Evolutionary conservation across 1,284 basidiomycete species (phyloP), one percentile per base, ranked within the genome.

Genomic region (Termitomyces sp.): DNA sequence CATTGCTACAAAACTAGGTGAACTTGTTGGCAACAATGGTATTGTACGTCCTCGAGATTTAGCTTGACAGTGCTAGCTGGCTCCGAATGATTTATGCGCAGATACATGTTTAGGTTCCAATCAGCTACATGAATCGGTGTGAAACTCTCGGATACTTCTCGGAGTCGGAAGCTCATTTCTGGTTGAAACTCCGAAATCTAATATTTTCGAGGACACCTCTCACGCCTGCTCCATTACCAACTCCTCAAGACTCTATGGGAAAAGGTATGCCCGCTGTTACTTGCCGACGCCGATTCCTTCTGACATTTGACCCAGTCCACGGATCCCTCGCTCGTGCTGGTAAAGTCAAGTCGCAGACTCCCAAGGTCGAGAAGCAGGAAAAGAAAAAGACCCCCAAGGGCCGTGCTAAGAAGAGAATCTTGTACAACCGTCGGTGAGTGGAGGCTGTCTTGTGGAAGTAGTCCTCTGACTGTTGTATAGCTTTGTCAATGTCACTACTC

Each of bases 281-380:
- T 7, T 49, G 24, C 19, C 5, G 9, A 21, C n/a, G 10, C 12
- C 28, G 15, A 30, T 5, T 15, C 9, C 13, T 2, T 38, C 26
- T 57, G 21, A 47, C 21, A 31, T 24, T 34, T 17, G 36, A 46
- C 52, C 42, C 19, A 90, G 96, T 98, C 80, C 95, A 98, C 91
- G 95, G 96, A 77, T 98, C 95, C 73, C 94, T 98, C 80, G 95
- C 95, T 77, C 95, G 96, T 86, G 95, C 94, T 76, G 95, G 94
- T 78, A 98, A 98, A 88, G 95, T 98, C 85, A 97, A 93, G 82
- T 92, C 90, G 68, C 94, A 97, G 79, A 90, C 87, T 70, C 95
- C 95, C 68, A 96, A 96, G 79, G 94, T 96, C 72, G 94, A 96
- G 72, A 86, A 90, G 76, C 92, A 96, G 80, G 94, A 97, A 82